Evolutionary conservation across 768 basidiomycete species (phyloP).

Genomic region (Podaxis rugospora): DNA sequence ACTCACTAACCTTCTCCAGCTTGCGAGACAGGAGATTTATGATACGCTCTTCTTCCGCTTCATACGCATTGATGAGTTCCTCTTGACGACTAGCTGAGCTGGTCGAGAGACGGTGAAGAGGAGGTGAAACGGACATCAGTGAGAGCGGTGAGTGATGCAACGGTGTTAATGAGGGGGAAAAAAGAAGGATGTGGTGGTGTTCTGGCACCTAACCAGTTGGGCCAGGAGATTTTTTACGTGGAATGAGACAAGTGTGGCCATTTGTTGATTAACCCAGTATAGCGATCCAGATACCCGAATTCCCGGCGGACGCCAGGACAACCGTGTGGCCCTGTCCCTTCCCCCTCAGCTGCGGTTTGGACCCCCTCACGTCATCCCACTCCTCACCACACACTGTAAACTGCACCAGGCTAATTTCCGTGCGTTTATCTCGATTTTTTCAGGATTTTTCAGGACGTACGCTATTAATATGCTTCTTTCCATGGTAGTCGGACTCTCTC

Average conservation of each 20-base stretch:
- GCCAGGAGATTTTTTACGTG: constrained; percentile 19
- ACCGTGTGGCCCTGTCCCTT: constrained; percentile 3
- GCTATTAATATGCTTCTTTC: not conserved
- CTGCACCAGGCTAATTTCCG: not conserved
- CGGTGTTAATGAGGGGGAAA: not conserved
- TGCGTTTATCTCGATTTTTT: not conserved
- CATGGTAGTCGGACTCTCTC: not conserved
- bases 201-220: not conserved
- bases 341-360: not conserved
- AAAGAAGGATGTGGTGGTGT: not conserved
- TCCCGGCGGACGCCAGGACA: constrained; percentile 6
- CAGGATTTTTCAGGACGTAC: not conserved
- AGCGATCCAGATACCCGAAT: constrained; percentile 6
- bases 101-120: constrained; percentile 53
- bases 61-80: constrained; percentile 82
- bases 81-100: constrained; percentile 55
- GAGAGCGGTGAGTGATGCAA: not conserved
- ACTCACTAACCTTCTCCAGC: constrained; percentile 64
- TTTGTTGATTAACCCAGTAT: constrained; percentile 7
- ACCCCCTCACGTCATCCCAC: not conserved
- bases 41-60: constrained; percentile 87
- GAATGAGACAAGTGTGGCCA: constrained; percentile 12
- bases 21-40: constrained; percentile 81
- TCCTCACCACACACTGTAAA: not conserved
- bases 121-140: constrained; percentile 46